phyloP scores from a whole-genome alignment of 306 rosid genomes.

The Dryas octopetala region DNA sequence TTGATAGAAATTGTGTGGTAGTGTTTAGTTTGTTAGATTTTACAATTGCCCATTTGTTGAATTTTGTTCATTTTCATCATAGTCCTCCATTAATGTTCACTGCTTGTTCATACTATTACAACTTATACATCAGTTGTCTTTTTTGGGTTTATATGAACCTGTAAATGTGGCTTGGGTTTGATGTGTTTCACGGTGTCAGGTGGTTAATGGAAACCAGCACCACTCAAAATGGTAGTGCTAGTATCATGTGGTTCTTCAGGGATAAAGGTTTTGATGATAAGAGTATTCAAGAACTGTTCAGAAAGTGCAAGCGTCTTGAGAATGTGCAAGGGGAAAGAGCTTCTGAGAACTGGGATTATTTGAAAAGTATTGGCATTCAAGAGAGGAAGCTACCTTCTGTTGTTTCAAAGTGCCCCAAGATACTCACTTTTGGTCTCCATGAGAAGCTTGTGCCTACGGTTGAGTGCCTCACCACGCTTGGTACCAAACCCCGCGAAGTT shows the following conservation, averaged over 20 bases:
- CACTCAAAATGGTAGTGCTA: slow-evolving; percentile 44
- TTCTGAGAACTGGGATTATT: slow-evolving; percentile 78
- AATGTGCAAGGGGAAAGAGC: slow-evolving; percentile 54
- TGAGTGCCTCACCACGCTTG: slow-evolving; percentile 71
- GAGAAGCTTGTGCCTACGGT: slow-evolving; percentile 86
- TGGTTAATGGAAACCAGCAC: slow-evolving; percentile 47
- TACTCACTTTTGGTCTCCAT: slow-evolving; percentile 63
- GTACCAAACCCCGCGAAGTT: slow-evolving; percentile 69
- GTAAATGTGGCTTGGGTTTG: slow-evolving; percentile 3
- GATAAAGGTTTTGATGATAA: slow-evolving; percentile 86
- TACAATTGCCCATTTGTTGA: not conserved
- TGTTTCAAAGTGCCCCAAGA: slow-evolving; percentile 85
- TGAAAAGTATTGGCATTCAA: slow-evolving; percentile 70
- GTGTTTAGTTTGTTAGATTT: not conserved
- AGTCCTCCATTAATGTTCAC: not conserved
- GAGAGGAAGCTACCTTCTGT: slow-evolving; percentile 83
- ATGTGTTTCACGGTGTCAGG: slow-evolving; percentile 29
- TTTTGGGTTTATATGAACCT: slow-evolving; percentile 5
- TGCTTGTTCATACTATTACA: not conserved
- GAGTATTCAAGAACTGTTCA: slow-evolving; percentile 62
- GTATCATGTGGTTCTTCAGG: slow-evolving; percentile 89
- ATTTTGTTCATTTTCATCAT: not conserved
- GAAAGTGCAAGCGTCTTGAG: slow-evolving; percentile 75
- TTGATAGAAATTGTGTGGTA: not conserved
- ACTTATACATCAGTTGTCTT: not conserved